Evolutionary conservation across 192 early-diverging fungal genomes (phyloP).

Genomic region (Spinellus fusiger): DNA sequence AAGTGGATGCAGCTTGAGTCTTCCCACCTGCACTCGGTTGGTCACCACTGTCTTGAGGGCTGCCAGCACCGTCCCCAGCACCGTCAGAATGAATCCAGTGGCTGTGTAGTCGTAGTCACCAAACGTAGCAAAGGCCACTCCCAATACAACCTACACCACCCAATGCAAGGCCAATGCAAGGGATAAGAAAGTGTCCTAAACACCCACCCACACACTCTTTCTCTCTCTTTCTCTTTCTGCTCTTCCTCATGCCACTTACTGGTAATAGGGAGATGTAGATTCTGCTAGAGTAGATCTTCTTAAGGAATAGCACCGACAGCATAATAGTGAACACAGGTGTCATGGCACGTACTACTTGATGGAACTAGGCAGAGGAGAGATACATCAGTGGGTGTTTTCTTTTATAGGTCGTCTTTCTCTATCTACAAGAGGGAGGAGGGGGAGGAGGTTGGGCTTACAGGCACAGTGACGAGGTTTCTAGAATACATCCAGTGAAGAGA

Average conservation of each 20-base stretch:
- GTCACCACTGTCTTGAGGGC: conserved; percentile 82
- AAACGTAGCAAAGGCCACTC: conserved; percentile 77
- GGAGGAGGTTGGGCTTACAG: conserved; percentile 14
- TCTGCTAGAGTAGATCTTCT: conserved; percentile 45
- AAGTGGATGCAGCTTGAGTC: conserved; percentile 72
- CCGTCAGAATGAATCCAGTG: conserved; percentile 70
- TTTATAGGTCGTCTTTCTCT: neutral
- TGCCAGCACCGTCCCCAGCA: conserved; percentile 71
- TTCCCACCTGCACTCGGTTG: conserved; percentile 73
- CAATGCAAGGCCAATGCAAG: conserved; percentile 24
- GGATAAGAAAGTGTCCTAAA: neutral
- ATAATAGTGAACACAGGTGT: conserved; percentile 74
- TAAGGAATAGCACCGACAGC: conserved; percentile 55
- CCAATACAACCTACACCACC: conserved; percentile 51
- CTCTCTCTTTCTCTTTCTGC: neutral
- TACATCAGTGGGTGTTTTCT: neutral
- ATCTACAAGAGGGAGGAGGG: too few relatives aligned
- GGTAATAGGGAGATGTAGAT: conserved; percentile 56
- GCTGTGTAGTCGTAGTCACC: conserved; percentile 75
- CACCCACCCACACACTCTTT: too few relatives aligned
- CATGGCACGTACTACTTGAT: conserved; percentile 56
- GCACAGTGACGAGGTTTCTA: conserved; percentile 31
- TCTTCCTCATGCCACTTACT: conserved; percentile 22
- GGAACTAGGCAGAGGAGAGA: neutral
- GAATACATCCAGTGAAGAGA: too few relatives aligned